These are phyloP conservation scores for Ogataea chonburiensis DNA, from an alignment of 805 yeast genomes.

Conservation along the genomic window DNA sequence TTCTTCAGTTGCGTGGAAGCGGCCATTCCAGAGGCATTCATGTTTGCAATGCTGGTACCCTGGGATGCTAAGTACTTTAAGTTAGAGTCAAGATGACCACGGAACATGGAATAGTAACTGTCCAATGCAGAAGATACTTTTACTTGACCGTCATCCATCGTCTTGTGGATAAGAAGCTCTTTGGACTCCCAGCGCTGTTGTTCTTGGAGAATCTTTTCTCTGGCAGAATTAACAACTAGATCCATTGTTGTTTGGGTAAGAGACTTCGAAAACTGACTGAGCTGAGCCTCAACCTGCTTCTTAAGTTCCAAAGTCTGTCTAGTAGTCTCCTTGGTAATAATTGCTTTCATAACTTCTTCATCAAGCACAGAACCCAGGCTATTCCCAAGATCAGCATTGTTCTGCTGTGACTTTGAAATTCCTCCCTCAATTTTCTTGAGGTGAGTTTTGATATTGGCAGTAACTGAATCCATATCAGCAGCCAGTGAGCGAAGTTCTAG, in stretches of 20 bases:
- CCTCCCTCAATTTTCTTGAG: background rate
- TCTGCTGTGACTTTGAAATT: slow-evolving; percentile 3
- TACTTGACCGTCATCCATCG: background rate
- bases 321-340: slow-evolving; percentile 6
- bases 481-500: slow-evolving; percentile 14
- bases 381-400: slow-evolving; percentile 10
- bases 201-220: slow-evolving; percentile 8
- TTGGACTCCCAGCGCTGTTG: slow-evolving; percentile 10
- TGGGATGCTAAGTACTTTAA: slow-evolving; percentile 19
- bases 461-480: slow-evolving; percentile 8
- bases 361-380: slow-evolving; percentile 1
- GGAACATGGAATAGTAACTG: slow-evolving; percentile 5
- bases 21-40: slow-evolving; percentile 1
- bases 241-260: slow-evolving; percentile 14
- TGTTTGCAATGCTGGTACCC: slow-evolving; percentile 11
- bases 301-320: slow-evolving; percentile 12
- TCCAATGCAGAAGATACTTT: slow-evolving; percentile 1
- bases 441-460: background rate
- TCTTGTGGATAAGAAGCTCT: slow-evolving; percentile 1
- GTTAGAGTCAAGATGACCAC: slow-evolving; percentile 16
- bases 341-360: slow-evolving; percentile 1
- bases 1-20: background rate
- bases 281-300: slow-evolving; percentile 5
- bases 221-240: slow-evolving; percentile 10
- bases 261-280: slow-evolving; percentile 9